Percentiles rank a stretch among this genome's conserved stretches.
Evolutionary conservation across 2,329 filamentous ascomycete genomes (phyloP).

Genomic region (Sporothrix curviconia): DNA sequence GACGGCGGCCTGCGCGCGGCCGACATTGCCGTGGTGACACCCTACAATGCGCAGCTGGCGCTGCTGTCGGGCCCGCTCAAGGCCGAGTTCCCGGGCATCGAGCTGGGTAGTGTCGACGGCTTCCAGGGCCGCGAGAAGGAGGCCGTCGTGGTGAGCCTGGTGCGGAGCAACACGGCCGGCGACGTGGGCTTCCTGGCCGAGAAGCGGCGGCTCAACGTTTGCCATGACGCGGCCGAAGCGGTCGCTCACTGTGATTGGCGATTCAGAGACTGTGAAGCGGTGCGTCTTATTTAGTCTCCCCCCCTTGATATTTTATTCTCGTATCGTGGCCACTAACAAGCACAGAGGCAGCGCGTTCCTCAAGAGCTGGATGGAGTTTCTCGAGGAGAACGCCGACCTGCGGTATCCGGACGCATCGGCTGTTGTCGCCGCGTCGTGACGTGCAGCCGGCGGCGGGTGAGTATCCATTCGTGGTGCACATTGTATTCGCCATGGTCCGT

Average conservation of each 20-base stretch:
- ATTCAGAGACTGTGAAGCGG: slow-evolving; percentile 87
- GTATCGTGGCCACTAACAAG: not conserved
- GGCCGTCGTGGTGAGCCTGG: slow-evolving; percentile 86
- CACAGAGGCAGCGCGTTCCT: slow-evolving; percentile 75
- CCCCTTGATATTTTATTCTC: not conserved
- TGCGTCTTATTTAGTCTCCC: slow-evolving; percentile 28
- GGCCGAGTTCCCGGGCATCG: slow-evolving; percentile 73
- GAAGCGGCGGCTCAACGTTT: slow-evolving; percentile 86
- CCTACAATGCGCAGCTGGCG: slow-evolving; percentile 90
- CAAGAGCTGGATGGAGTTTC: slow-evolving; percentile 81
- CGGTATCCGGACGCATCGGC: slow-evolving; percentile 68
- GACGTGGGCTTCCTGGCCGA: slow-evolving; percentile 93
- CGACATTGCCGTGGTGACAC: slow-evolving; percentile 89
- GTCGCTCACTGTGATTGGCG: slow-evolving; percentile 83
- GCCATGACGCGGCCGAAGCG: slow-evolving; percentile 94
- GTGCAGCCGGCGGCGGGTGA: not conserved
- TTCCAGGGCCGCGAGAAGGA: slow-evolving; percentile 96
- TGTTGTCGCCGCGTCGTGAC: slow-evolving; percentile 21
- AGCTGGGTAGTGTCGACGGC: slow-evolving; percentile 93
- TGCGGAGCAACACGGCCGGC: slow-evolving; percentile 77
- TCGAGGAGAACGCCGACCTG: slow-evolving; percentile 85
- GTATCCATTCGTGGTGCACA: no score
- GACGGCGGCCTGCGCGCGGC: slow-evolving; percentile 69
- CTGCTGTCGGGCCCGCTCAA: slow-evolving; percentile 68
- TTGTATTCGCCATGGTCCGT: no score